Evolutionary conservation across 768 basidiomycete genomes (phyloP), one percentile per base, ranked within the genome.

Genomic region (Galerina sulciceps): DNA sequence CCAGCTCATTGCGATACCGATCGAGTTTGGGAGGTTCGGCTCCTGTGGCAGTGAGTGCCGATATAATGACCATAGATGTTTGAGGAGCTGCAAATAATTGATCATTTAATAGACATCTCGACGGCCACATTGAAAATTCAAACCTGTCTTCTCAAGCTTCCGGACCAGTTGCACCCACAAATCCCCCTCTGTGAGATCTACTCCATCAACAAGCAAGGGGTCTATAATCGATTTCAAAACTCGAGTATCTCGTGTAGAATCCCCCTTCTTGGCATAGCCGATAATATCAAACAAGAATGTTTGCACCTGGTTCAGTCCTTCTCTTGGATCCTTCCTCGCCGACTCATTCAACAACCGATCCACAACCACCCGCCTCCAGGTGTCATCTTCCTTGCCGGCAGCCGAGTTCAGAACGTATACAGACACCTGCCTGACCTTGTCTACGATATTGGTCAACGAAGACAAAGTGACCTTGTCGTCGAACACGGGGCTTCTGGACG

Each of bases 1-100:
- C 96, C 10, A 96, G 80, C 72, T 97, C 94, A 69, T 96, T 97
- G 17, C 95, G 85, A 67, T 90, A 91, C 17, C 93, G 81, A 64
- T 91, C 89, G 20, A 96, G 79, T 17, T 84, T 84, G 0, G 82
- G 83, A 8, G 86, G 85, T 62, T 95, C 94, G 1, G 86, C 79
- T 0, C 87, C 86, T 20, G 82, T 81, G 18, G 78, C 74, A 10
- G 86, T 81, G 41, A 94, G 74, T 3, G 87, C 83, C 9, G 80
- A 73, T 6, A 90, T 71, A 54, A 97, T 82, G 1, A 87, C 83
- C 64, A 93, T 79, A 0, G 88, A 80, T 0, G 89, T 82, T 65
- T 87, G 80, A 0, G 90, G 88, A 2, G 89, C 95, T 96, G 59
- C 2, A 23, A 22, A 15, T 22, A 15, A 14, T 45, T 20, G 14